phyloP scores from a whole-genome alignment of 2,329 filamentous ascomycete species.

The Scedosporium dehoogii region DNA sequence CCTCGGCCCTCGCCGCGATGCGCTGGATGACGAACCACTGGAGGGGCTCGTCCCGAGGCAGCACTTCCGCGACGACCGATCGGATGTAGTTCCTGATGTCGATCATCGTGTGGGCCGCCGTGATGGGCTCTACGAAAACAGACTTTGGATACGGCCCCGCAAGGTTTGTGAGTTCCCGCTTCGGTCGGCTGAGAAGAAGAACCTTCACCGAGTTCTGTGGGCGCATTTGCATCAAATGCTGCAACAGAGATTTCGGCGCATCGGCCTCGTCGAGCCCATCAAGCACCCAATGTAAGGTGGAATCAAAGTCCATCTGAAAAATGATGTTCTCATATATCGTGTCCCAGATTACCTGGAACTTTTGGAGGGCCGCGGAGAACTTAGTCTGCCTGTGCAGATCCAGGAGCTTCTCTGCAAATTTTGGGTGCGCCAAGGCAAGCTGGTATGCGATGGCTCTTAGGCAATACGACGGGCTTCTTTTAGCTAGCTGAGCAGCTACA shows the following conservation, averaged over 20 bases:
- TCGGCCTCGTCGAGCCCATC: background rate
- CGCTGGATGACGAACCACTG: background rate
- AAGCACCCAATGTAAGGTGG: background rate
- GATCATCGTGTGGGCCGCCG: background rate
- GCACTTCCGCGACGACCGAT: background rate
- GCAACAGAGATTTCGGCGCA: background rate
- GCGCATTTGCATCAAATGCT: background rate
- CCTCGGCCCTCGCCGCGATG: background rate
- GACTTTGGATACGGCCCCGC: background rate
- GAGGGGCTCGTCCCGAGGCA: background rate
- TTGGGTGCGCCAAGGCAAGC: background rate
- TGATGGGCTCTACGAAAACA: background rate
- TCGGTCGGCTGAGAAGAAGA: background rate
- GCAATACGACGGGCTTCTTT: background rate
- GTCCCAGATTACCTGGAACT: slow-evolving; percentile 1
- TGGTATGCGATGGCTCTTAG: background rate
- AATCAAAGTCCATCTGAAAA: background rate
- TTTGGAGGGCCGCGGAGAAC: background rate
- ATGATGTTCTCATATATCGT: background rate
- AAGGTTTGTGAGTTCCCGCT: background rate
- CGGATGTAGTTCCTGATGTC: background rate
- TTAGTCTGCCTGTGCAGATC: background rate
- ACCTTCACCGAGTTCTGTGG: background rate
- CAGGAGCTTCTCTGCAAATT: background rate
- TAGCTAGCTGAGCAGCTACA: background rate